Evolutionary conservation across 169 alveolate genomes (phyloP).

Genomic region (Cryptosporidium baileyi): DNA sequence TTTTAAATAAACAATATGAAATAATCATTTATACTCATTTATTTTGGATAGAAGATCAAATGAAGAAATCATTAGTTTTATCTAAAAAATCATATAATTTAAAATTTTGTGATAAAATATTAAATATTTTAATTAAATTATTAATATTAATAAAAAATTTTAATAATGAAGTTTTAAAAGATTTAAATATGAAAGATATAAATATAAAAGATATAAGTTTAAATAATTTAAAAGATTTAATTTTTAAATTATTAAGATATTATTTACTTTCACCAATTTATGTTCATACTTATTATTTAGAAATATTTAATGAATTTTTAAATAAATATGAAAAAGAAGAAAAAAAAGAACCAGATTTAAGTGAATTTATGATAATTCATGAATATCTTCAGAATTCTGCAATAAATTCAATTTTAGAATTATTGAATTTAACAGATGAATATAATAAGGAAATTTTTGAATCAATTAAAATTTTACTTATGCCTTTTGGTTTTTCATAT

Average conservation of each 20-base stretch:
- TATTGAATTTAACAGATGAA: not conserved
- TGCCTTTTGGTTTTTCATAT: slow-evolving; percentile 22
- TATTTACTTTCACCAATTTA: not conserved
- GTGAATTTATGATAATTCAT: not conserved
- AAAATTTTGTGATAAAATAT: not conserved
- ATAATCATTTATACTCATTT: not conserved
- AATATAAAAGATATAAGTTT: not conserved
- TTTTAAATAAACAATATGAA: not conserved
- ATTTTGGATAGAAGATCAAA: slow-evolving; percentile 37
- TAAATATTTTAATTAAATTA: not conserved
- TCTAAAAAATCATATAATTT: not conserved
- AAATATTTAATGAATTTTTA: not conserved
- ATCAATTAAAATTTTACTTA: not conserved
- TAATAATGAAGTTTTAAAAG: not conserved
- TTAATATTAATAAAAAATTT: not conserved
- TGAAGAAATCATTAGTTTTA: not conserved
- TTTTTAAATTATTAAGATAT: not conserved
- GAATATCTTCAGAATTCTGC: not conserved
- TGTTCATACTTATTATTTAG: slow-evolving; percentile 1
- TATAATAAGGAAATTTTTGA: not conserved
- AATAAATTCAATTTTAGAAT: not conserved
- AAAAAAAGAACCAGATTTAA: slow-evolving; percentile 2
- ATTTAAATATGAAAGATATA: not conserved
- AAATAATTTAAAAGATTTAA: not conserved
- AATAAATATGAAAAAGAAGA: not conserved